phyloP scores from a whole-genome alignment of 768 basidiomycete species.

The Auricularia sp. region DNA sequence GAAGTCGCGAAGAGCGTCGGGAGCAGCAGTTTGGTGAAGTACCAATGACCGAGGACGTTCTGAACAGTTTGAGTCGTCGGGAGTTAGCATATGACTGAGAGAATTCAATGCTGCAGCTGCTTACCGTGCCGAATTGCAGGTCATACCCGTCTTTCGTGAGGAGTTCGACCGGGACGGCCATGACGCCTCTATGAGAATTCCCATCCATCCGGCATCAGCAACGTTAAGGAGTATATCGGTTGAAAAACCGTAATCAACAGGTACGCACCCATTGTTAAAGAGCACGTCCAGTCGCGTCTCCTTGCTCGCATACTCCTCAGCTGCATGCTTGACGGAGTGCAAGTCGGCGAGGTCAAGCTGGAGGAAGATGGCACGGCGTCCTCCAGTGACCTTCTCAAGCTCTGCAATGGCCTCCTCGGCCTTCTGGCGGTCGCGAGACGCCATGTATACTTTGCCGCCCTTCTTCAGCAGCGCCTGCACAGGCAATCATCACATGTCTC shows the following conservation, averaged over 20 bases:
- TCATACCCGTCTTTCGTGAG: constrained; percentile 15
- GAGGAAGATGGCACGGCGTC: constrained; percentile 18
- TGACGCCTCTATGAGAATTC: constrained; percentile 11
- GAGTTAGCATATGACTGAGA: background rate
- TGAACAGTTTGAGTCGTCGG: background rate
- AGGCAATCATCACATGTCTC: no score
- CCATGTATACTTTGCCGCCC: constrained; percentile 32
- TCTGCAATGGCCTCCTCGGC: constrained; percentile 11
- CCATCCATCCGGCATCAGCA: background rate
- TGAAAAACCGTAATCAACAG: no score
- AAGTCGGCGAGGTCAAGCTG: constrained; percentile 25
- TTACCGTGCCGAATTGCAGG: constrained; percentile 27
- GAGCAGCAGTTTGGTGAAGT: constrained; percentile 12
- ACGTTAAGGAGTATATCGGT: background rate
- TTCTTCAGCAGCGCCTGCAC: constrained; percentile 33
- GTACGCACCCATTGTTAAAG: constrained; percentile 39
- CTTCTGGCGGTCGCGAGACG: constrained; percentile 1
- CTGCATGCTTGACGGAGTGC: constrained; percentile 19
- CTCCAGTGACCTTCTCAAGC: constrained; percentile 11
- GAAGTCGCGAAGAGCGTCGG: constrained; percentile 7
- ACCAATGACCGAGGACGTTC: constrained; percentile 13
- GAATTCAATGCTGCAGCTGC: constrained; percentile 28
- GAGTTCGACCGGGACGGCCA: constrained; percentile 11
- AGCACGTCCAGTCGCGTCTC: constrained; percentile 37
- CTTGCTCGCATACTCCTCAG: constrained; percentile 21